Evolutionary conservation across 2,329 filamentous ascomycete species (phyloP).

Genomic region (Alternaria alternata): DNA sequence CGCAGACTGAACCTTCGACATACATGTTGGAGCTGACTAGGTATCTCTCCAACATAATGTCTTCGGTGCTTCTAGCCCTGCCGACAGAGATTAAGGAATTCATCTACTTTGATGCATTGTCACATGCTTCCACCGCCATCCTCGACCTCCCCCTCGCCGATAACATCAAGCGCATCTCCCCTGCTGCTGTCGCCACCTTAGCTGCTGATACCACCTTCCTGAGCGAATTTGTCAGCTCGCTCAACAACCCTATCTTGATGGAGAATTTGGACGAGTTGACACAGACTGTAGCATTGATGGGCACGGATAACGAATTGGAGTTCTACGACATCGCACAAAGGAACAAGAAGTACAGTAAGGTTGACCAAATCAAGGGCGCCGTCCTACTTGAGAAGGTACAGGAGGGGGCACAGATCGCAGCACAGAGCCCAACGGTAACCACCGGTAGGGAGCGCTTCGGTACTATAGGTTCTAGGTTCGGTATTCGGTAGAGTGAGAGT

Average conservation of each 20-base stretch:
- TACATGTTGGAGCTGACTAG: constrained; percentile 96
- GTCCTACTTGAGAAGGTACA: constrained; percentile 81
- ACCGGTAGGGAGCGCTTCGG: constrained; percentile 44
- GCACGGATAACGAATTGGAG: constrained; percentile 88
- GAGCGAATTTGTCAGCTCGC: constrained; percentile 82
- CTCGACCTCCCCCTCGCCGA: constrained; percentile 79
- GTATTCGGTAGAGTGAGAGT: constrained; percentile 24
- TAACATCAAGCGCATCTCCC: constrained; percentile 85
- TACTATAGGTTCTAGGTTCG: constrained; percentile 46
- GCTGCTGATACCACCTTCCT: constrained; percentile 85
- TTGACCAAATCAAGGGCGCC: constrained; percentile 89
- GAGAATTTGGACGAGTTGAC: constrained; percentile 92
- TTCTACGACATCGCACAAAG: constrained; percentile 91
- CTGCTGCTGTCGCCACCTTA: constrained; percentile 81
- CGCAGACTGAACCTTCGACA: constrained; percentile 78
- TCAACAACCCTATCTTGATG: constrained; percentile 86
- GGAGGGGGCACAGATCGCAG: constrained; percentile 46
- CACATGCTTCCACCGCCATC: constrained; percentile 87
- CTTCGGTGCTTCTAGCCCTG: constrained; percentile 88
- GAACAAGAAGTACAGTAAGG: constrained; percentile 92
- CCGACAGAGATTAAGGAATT: constrained; percentile 96
- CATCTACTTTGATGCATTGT: constrained; percentile 96
- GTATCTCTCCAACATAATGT: constrained; percentile 97
- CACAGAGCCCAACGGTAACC: constrained; percentile 44
- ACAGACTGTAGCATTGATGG: constrained; percentile 89